Base-by-base conservation (phyloP, 2,329 filamentous ascomycete species). In the Exophiala dermatitidis region DNA sequence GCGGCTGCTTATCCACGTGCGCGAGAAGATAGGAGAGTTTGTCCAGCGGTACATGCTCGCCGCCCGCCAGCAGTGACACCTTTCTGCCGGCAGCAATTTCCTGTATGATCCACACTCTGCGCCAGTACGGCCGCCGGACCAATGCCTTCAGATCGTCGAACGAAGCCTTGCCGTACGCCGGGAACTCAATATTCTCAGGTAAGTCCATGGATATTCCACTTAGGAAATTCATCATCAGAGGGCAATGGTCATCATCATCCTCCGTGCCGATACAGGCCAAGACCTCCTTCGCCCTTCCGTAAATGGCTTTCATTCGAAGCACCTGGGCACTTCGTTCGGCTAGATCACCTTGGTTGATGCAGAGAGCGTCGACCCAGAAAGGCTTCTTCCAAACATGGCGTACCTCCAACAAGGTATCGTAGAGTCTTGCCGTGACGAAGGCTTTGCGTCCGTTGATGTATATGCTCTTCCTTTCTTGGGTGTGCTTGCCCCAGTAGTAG, bases 201-300 rank as follows among this genome's bases (percentile, higher is more conserved):
- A 8, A 8, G 36, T 38, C 36, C 7, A 38, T 38, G 9, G 36
- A 38, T 38, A n/a, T 38, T 12, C 9, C 10, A 10, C 32, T 31
- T 4, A 31, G 19, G 26, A 45, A 32, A 10, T 26, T 9, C 26
- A 45, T 45, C 28, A 30, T 12, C 28, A 30, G 28, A 26, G 28
- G n/a, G 42, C 42, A 30, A 45, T 30, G 50, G 48, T 33, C 31
- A 7, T 59, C 48, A 8, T 46, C 38, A 32, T 57, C 47, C 31
- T 60, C 55, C n/a, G 40, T 26, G 4, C 57, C 59, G n/a, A 61
- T 45, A 55, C 58, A 61, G 7, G 56, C 37, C 12, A 56, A 26
- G 2, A 57, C 57, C 45, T 56, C 50, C 3, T 38, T 30, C 3
- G 56, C 58, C 29, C 48, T 51, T 6, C 41, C 26, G 32, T 58